Conservation (phyloP, 192 early-diverging fungal species). For the Phlyctochytrium arcticum region DNA sequence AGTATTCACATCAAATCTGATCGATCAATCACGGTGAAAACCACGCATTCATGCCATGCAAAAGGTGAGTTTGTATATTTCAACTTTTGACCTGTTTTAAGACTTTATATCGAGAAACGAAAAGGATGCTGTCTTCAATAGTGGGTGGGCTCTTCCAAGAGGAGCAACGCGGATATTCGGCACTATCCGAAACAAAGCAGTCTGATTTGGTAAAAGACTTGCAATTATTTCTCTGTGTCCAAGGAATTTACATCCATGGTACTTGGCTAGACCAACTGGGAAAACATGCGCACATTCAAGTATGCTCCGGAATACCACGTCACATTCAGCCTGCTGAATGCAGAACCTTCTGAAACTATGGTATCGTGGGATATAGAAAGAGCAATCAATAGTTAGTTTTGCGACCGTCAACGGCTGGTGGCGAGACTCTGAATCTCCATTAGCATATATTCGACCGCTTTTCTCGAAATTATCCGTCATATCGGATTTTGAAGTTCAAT, state of each 20-base stretch:
- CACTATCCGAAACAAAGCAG: not conserved
- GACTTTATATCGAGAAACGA: no score
- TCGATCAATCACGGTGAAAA: no score
- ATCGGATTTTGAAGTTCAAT: conserved; percentile 71
- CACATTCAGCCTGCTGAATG: conserved; percentile 83
- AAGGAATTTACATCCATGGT: no score
- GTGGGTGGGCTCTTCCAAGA: conserved; percentile 33
- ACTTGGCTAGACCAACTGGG: conserved; percentile 17
- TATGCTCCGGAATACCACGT: conserved; percentile 82
- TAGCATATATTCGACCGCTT: conserved; percentile 69
- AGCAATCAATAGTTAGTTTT: conserved; percentile 36
- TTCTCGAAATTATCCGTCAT: conserved; percentile 63
- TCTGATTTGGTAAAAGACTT: no score
- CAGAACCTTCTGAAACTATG: conserved; percentile 61
- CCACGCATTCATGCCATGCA: no score
- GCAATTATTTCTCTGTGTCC: no score
- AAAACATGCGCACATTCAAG: conserved; percentile 71
- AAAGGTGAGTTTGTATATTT: no score
- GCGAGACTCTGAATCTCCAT: not conserved
- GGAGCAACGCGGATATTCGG: conserved; percentile 18
- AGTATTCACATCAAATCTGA: no score
- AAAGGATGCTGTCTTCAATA: not conserved
- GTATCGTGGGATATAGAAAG: conserved; percentile 82
- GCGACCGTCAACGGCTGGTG: not conserved
- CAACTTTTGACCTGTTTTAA: no score